Evolutionary conservation across 1,284 basidiomycete species (phyloP).

Genomic region (Ceratobasidium papillatum): DNA sequence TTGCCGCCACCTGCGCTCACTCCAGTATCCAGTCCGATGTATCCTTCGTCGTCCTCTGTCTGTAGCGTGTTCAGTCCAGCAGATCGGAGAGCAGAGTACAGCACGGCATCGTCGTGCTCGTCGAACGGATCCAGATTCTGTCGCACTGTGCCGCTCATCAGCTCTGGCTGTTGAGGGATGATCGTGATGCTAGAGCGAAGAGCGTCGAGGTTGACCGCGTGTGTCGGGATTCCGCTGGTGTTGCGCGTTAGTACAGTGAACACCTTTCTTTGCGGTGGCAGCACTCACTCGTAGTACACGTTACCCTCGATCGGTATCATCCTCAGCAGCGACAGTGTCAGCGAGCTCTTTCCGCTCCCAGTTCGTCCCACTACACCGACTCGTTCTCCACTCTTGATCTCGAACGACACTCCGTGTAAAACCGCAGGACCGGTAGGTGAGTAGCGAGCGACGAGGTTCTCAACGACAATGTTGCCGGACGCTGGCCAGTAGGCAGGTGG

Average conservation of each 20-base stretch:
- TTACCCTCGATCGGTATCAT: conserved; percentile 67
- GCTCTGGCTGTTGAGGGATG: conserved; percentile 67
- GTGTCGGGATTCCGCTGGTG: conserved; percentile 47
- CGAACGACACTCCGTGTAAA: conserved; percentile 60
- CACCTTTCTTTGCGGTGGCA: neutral
- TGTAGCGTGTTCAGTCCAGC: conserved; percentile 53
- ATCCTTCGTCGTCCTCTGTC: conserved; percentile 47
- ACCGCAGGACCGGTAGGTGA: conserved; percentile 30
- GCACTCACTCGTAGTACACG: conserved; percentile 53
- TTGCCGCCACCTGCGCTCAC: conserved; percentile 70
- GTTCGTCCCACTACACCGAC: conserved; percentile 77
- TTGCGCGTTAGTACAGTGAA: neutral
- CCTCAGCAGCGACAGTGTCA: conserved; percentile 55
- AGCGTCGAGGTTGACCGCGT: conserved; percentile 69
- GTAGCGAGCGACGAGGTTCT: conserved; percentile 54
- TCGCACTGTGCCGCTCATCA: conserved; percentile 62
- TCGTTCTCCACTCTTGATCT: conserved; percentile 66
- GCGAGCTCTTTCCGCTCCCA: conserved; percentile 73
- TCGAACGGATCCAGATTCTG: conserved; percentile 75
- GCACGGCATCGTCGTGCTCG: conserved; percentile 69
- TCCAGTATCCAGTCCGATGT: conserved; percentile 55
- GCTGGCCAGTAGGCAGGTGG: conserved; percentile 57
- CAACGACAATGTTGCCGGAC: conserved; percentile 53
- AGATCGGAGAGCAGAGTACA: conserved; percentile 58
- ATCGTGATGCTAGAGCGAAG: conserved; percentile 57